Percentiles rank a stretch among this genome's conserved stretches.
Evolutionary conservation across 345 rosid genomes (phyloP).

Genomic region (Schrenkiella parvula): DNA sequence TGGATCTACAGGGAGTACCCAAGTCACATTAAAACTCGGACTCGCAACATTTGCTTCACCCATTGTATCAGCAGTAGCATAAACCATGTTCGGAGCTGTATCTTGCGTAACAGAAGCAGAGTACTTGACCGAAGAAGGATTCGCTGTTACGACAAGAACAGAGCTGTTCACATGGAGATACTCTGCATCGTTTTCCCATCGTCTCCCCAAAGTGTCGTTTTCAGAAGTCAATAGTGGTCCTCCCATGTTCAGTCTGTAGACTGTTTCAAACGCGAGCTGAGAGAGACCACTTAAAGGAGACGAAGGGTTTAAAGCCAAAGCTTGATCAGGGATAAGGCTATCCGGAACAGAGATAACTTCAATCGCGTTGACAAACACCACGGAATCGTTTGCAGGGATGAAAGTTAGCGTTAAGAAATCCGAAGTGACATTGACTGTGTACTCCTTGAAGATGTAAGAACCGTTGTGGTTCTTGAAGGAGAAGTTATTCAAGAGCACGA

Average conservation of each 20-base stretch:
- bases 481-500: constrained; percentile 86
- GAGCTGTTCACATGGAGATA: constrained; percentile 89
- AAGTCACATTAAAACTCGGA: constrained; percentile 78
- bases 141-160: constrained; percentile 58
- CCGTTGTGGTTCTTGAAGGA: constrained; percentile 59
- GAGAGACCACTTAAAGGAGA: constrained; percentile 61
- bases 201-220: constrained; percentile 90
- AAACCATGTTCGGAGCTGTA: constrained; percentile 86
- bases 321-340: constrained; percentile 69
- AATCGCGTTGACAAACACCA: constrained; percentile 84
- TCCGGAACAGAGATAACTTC: constrained; percentile 90
- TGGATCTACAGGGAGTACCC: constrained; percentile 72
- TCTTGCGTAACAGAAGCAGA: constrained; percentile 45
- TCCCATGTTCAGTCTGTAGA: constrained; percentile 88
- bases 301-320: constrained; percentile 59
- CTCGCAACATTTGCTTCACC: constrained; percentile 67
- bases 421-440: constrained; percentile 75
- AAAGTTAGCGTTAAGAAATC: constrained; percentile 56
- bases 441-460: constrained; percentile 82
- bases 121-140: constrained; percentile 65
- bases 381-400: constrained; percentile 70
- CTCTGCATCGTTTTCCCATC: constrained; percentile 78
- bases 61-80: constrained; percentile 89
- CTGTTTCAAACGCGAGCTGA: constrained; percentile 68
- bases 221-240: constrained; percentile 82